phyloP scores from a whole-genome alignment of 2,329 filamentous ascomycete genomes.

The Exophiala phaeomuriformis region DNA sequence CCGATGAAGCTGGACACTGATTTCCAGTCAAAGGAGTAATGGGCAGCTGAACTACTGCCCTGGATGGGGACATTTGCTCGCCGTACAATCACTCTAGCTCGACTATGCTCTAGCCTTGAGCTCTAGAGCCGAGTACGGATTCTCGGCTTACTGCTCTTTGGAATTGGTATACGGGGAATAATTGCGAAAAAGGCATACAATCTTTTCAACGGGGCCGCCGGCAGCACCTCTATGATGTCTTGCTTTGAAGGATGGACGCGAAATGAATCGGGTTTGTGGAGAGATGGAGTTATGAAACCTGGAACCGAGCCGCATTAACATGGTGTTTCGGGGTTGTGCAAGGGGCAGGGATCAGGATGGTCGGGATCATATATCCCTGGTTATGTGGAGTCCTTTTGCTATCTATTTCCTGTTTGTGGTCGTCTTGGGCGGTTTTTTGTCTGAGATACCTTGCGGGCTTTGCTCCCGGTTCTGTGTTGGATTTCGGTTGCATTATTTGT shows the following conservation, averaged over 20 bases:
- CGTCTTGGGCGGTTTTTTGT: conserved; percentile 17
- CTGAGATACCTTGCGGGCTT: conserved; percentile 28
- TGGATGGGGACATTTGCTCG: neutral
- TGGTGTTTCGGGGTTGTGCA: too few species aligned
- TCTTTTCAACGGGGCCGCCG: conserved; percentile 13
- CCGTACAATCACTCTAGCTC: too few species aligned
- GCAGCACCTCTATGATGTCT: conserved; percentile 6
- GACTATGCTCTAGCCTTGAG: too few species aligned
- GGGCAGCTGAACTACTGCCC: neutral
- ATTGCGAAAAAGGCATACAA: conserved; percentile 3
- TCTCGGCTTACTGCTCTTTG: neutral
- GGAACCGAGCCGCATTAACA: too few species aligned
- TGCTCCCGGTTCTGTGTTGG: conserved; percentile 16
- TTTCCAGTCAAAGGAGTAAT: conserved; percentile 9
- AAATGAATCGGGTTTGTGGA: conserved; percentile 1
- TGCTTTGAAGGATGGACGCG: conserved; percentile 1
- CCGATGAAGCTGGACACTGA: conserved; percentile 12
- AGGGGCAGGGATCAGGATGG: too few species aligned
- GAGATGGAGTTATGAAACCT: neutral
- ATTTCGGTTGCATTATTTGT: neutral
- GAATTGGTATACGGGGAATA: neutral
- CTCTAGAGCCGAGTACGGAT: neutral
- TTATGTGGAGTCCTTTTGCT: neutral
- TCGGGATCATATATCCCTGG: too few species aligned
- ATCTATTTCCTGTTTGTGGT: neutral